Evolutionary conservation across 2,329 filamentous ascomycete species (phyloP), one percentile per base, ranked within the genome.

Genomic region (Beauveria sp.): DNA sequence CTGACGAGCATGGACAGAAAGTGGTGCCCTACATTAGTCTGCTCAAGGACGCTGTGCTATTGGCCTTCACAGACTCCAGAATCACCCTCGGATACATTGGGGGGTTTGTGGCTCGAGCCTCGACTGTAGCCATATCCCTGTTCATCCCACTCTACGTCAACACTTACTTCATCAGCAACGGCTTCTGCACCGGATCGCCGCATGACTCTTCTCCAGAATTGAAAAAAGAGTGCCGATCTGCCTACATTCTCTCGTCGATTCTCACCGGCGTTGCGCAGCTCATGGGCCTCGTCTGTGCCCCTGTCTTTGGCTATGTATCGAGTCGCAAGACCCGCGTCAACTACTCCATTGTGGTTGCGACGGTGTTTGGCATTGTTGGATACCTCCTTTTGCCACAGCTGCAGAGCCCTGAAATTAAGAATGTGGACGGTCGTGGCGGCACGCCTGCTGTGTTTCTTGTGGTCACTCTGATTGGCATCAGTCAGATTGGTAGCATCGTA

Each of bases 131-230:
- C 58, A 96, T 99, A 66, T 96, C 91, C 0, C 83, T 98, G 6
- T 99, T 98, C 75, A 89, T 99, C 59, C 95, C 95, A 0, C 82
- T 99, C 2, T 96, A 90, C 70, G 86, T 97, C 68, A 98, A 98
- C 71, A 87, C 91, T 26, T 96, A 91, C 73, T 98, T 93, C 74
- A 89, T 93, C 65, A 78, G 80, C 54, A 88, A 88, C 58, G 93
- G 91, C 2, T 88, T 90, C 66, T 98, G 95, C 76, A 81, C 85
- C 46, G 84, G 84, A 18, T 83, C 81, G 0, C 85, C 86, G 1
- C 78, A 84, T 65, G 85, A 87, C 67, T 78, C 85, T 0, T 84
- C 82, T 0, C 84, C 84, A 1, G 90, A 93, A 68, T 86, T 96
- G 67, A 96, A 96, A 73, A 83, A 87, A 68, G 87, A 91, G 64